phyloP scores from a whole-genome alignment of 306 rosid genomes.

The Cercis canadensis region DNA sequence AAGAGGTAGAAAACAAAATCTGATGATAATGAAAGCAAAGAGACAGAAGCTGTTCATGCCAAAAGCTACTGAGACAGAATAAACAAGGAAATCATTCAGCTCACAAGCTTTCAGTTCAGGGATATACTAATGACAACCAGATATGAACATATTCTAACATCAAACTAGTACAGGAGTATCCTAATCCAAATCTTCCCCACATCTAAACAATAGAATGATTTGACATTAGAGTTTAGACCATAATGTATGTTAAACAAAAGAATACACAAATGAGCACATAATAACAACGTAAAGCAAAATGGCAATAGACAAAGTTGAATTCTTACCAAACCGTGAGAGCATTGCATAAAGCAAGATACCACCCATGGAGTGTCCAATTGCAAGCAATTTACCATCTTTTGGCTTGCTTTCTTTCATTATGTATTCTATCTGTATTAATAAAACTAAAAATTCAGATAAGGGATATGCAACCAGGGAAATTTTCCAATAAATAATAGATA shows the following conservation, averaged over 20 bases:
- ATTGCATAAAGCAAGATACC: conserved; percentile 91
- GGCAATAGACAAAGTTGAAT: conserved; percentile 29
- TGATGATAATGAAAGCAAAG: neutral
- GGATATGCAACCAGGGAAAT: conserved; percentile 31
- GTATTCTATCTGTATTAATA: conserved; percentile 74
- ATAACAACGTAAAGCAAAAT: conserved; percentile 24
- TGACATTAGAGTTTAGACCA: conserved; percentile 7
- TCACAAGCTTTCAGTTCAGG: no score
- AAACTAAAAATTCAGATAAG: conserved; percentile 31
- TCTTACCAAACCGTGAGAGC: conserved; percentile 85
- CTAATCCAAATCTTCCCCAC: conserved; percentile 14
- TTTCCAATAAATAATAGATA: conserved; percentile 18
- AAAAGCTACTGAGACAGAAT: no score
- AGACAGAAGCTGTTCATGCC: neutral
- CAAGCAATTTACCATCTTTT: conserved; percentile 92
- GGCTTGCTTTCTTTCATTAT: conserved; percentile 76
- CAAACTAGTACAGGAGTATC: conserved; percentile 10
- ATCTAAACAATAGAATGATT: conserved; percentile 17
- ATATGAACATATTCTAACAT: conserved; percentile 3
- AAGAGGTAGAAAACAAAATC: neutral
- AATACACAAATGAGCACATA: conserved; percentile 11
- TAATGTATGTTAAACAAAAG: conserved; percentile 9
- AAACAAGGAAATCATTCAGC: neutral
- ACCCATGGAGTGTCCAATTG: conserved; percentile 99
- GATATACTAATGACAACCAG: conserved; percentile 27